These are phyloP conservation scores for Conticribra weissflogii DNA, from an alignment of 108 stramenopile species.

Conservation along the genomic window DNA sequence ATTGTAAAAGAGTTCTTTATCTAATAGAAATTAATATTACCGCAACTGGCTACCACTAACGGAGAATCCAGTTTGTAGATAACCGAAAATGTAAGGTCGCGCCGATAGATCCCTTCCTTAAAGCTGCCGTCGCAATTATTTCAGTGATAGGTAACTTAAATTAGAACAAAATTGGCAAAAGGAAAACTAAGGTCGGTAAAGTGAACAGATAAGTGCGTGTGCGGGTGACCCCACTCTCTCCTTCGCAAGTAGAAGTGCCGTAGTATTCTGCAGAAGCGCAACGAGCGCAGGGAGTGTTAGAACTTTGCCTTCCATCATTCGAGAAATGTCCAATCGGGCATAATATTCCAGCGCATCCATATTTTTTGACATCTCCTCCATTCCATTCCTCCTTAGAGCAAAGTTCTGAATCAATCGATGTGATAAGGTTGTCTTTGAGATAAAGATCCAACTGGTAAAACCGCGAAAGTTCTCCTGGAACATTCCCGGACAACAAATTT, in stretches of 20 bases:
- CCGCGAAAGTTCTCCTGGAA: slow-evolving; percentile 6
- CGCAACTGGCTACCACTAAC: too few species aligned
- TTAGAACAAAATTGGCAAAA: too few species aligned
- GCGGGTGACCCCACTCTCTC: neutral
- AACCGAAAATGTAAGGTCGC: too few species aligned
- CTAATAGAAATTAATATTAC: too few species aligned
- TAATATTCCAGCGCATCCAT: slow-evolving; percentile 41
- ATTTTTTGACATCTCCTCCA: slow-evolving; percentile 52
- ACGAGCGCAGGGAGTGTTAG: neutral
- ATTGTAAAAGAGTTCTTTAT: too few species aligned
- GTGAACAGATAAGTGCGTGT: too few species aligned
- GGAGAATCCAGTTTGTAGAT: too few species aligned
- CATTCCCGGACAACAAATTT: neutral
- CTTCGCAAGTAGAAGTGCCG: slow-evolving; percentile 10
- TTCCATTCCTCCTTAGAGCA: slow-evolving; percentile 52
- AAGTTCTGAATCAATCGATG: slow-evolving; percentile 6
- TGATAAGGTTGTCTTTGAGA: slow-evolving; percentile 48
- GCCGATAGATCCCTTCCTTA: too few species aligned
- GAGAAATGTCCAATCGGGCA: slow-evolving; percentile 39
- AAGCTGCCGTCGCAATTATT: too few species aligned
- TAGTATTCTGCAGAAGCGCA: slow-evolving; percentile 14
- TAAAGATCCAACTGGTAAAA: slow-evolving; percentile 48
- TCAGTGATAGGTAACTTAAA: too few species aligned
- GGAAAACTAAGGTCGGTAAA: too few species aligned
- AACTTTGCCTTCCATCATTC: slow-evolving; percentile 28